Base-by-base conservation (phyloP, 2,329 filamentous ascomycete species). In the Tympanopsis confertula region DNA sequence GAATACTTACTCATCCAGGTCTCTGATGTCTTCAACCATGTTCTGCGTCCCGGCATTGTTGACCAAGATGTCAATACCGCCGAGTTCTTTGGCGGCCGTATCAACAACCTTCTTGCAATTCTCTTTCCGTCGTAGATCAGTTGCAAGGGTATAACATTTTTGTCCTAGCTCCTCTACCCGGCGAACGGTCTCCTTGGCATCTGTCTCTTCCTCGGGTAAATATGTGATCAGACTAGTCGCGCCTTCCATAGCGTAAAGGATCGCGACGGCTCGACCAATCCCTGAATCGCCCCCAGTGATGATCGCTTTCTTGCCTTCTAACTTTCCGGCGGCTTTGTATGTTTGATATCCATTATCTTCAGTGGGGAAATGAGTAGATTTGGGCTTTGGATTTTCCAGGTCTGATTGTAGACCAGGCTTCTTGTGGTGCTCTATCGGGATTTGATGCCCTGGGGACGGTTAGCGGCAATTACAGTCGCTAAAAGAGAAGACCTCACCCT, bases 281-380 rank as follows among this genome's bases (percentile, higher is more conserved):
- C 85, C 84, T 5, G 74, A 80, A 56, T 89, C 84, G 3, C 85
- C 85, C 13, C 84, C 84, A 0, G 85, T 89, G 49, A 91, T 89
- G 41, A 91, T 58, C 5, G 84, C 83, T 41, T 75, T 82, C 58
- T 81, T 84, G 43, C 77, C 83, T 49, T 74, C 59, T 5, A 91
- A 72, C 61, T 91, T 93, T 36, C 76, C 78, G 1, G 84, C 81
- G 3, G 82, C 73, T 52, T 78, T 77, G 62, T 91, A 89, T 35
- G 69, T 70, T 49, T 82, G 73, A 47, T 74, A 78, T 12, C 75
- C 74, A 26, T 80, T 79, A 41, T 82, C 73, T 14, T 72, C 68
- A 4, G 74, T 78, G 0, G 84, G 84, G 2, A 88, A 58, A 41
- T 80, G 64, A 39, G 81, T 74, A 40, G 71, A 74, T 33, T 71